Evolutionary conservation across 2,329 filamentous ascomycete species (phyloP), one percentile per base, ranked within the genome.

Genomic region (Apiospora phragmitis): DNA sequence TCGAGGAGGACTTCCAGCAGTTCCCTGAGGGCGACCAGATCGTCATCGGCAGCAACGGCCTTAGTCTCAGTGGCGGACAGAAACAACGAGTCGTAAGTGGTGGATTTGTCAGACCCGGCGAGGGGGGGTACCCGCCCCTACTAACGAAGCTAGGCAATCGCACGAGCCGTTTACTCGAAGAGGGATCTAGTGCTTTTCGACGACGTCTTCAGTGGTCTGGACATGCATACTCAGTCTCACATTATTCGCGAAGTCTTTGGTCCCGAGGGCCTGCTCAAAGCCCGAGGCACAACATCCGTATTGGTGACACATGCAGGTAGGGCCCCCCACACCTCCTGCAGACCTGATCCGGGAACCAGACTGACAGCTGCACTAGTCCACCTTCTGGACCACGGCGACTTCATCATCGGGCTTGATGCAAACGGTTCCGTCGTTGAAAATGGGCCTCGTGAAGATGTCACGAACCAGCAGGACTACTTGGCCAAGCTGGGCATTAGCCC

Each of bases 181-280:
- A 32, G 43, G 8, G 67, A 68, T 21, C 12, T 94, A 68, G 85
- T 94, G 32, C 86, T 94, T 70, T 84, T 94, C 0, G 92, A 94
- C 74, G 92, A 94, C 78, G 89, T 92, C 0, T 93, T 92, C 2
- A 91, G 90, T 1, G 91, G 91, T 4, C 86, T 94, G 29, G 88
- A 92, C 68, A 88, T 89, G 0, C 85, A 88, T 32, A 90, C 88
- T 0, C 88, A 90, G 75, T 83, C 85, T 42, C 83, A 86, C 68
- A 90, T 90, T 45, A 87, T 90, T 4, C 41, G 42, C 29, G 86
- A 86, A 24, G n/a, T 68, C 43, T 51, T 68, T 18, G 67, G 67
- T 1, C 18, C 43, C n/a, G 18, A 55, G 1, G 67, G 67, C 16
- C 68, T 69, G 51, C 26, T 62, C 24, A 59, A 62, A n/a, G 35